Evolutionary conservation across 2,329 filamentous ascomycete genomes (phyloP), one percentile per base, ranked within the genome.

Genomic region (Xylaria sp.): DNA sequence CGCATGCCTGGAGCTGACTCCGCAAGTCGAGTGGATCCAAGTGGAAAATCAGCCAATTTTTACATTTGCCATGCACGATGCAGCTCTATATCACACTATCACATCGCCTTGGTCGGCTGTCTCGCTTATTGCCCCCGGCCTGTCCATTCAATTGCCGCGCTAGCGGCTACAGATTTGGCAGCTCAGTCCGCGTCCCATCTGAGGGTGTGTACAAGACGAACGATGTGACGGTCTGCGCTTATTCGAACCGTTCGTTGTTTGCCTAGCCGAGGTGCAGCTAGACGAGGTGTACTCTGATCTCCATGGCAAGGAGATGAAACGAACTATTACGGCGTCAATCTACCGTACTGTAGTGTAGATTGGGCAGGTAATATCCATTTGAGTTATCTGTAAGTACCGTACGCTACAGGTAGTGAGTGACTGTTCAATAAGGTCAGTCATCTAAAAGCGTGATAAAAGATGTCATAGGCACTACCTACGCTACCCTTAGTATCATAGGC

Each of bases 51-150:
- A 66, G 57, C 57, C 66, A 64, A 68, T 54, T 66, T 5, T 36
- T 60, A 49, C 58, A 31, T 52, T 51, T 41, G 20, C 39, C 36
- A 67, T 73, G 69, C 67, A 80, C 78, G 0, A 67, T 75, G 71
- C 81, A 82, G 10, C 71, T 72, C 1, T 71, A n/a, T 36, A 55
- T 75, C 72, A 74, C 73, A 69, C 58, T 70, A 68, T 74, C 72
- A 73, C 73, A 71, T 58, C 59, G 48, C 57, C 69, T 49, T 61
- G 49, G 62, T 65, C 64, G 54, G 25, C 55, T 46, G 10, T 57
- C 49, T 65, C 65, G 58, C 63, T 69, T 67, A 43, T 70, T 54
- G 41, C 49, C 48, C 64, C 64, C 52, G 59, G 59, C 46, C 15
- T 60, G 7, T 46, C 69, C 66, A 71, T 20, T 69, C 59, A 62